Evolutionary conservation across 495 filamentous ascomycete genomes (phyloP).

Genomic region (Tetracladium marchalianum): DNA sequence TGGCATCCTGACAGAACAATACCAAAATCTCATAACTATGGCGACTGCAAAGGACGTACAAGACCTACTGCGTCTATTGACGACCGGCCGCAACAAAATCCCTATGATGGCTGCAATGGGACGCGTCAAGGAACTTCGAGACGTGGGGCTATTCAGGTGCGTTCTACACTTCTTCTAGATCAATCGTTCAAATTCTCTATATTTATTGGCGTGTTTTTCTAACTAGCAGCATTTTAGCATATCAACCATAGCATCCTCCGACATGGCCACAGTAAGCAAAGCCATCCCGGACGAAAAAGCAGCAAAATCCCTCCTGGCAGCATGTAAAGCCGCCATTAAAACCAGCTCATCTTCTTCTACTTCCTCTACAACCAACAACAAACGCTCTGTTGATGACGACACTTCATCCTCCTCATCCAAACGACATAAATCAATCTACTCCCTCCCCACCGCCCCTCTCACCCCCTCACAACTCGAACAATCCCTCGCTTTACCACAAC

Average conservation of each 20-base stretch:
- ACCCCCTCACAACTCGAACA: conserved; percentile 56
- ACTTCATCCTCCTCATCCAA: conserved; percentile 28
- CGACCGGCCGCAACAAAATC: conserved; percentile 62
- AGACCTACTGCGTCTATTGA: conserved; percentile 65
- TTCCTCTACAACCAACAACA: conserved; percentile 13
- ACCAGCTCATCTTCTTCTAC: conserved; percentile 2
- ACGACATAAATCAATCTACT: conserved; percentile 31
- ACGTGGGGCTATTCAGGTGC: conserved; percentile 52
- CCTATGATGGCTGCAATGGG: conserved; percentile 60
- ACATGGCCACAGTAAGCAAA: conserved; percentile 40
- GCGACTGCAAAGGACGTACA: conserved; percentile 51
- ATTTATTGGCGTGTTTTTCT: conserved; percentile 7
- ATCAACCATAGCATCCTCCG: conserved; percentile 49
- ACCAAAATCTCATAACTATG: conserved; percentile 23
- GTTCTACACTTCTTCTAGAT: too few species aligned
- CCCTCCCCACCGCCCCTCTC: conserved; percentile 27
- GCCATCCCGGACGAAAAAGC: conserved; percentile 62
- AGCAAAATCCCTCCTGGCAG: conserved; percentile 57
- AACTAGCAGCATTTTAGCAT: conserved; percentile 31
- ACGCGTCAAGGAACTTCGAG: conserved; percentile 58
- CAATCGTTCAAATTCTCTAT: background rate
- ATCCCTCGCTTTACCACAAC: conserved; percentile 51
- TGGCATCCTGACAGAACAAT: too few species aligned
- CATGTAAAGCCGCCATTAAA: conserved; percentile 51
- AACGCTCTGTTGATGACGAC: conserved; percentile 24